phyloP scores from a whole-genome alignment of 768 basidiomycete genomes.

The Suillus ampliporus region DNA sequence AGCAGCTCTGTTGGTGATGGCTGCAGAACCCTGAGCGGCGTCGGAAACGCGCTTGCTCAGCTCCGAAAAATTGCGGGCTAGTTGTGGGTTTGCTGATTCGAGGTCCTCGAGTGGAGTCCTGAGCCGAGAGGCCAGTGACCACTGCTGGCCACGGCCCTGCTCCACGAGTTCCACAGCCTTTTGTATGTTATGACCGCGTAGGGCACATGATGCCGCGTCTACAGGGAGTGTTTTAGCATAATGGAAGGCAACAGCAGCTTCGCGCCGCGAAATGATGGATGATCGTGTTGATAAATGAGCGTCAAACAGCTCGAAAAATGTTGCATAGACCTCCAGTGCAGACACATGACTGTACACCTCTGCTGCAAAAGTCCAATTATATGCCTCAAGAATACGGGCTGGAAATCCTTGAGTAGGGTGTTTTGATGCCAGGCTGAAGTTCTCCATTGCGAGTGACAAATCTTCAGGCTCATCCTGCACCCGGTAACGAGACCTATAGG shows the following conservation, averaged over 20 bases:
- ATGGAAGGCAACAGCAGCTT: background rate
- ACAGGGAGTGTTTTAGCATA: background rate
- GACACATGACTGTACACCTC: constrained; percentile 12
- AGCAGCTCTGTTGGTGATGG: too few relatives aligned
- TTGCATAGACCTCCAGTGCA: constrained; percentile 1
- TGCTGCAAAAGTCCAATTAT: constrained; percentile 6
- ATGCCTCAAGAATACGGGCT: background rate
- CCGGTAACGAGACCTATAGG: background rate
- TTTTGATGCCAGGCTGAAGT: background rate
- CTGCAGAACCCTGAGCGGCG: background rate
- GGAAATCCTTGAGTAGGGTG: background rate
- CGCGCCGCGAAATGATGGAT: background rate
- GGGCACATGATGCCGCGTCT: constrained; percentile 21
- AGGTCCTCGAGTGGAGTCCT: constrained; percentile 31
- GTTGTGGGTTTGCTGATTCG: background rate
- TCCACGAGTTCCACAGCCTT: constrained; percentile 34
- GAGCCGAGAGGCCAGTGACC: constrained; percentile 32
- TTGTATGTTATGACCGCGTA: constrained; percentile 10
- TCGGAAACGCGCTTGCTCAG: background rate
- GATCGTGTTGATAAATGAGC: background rate
- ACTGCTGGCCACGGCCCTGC: constrained; percentile 32
- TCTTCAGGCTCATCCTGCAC: background rate
- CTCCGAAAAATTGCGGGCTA: constrained; percentile 2
- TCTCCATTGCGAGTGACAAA: background rate
- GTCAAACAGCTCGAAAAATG: background rate